phyloP scores from a whole-genome alignment of 768 basidiomycete species.

The Lentinula aciculospora region DNA sequence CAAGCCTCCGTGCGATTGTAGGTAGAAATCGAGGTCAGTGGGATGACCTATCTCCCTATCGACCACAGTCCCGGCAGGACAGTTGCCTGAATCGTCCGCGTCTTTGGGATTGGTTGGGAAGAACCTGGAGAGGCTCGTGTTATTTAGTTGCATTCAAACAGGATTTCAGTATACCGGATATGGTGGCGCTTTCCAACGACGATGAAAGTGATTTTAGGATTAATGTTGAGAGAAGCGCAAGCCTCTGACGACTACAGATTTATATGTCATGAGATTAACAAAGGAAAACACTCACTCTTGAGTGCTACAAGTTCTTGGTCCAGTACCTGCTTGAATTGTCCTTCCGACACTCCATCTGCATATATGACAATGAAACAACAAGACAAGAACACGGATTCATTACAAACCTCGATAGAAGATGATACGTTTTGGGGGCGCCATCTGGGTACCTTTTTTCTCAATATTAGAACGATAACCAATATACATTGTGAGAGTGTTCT shows the following conservation, averaged over 20 bases:
- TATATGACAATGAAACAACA: too few species aligned
- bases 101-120: constrained; percentile 40
- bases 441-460: constrained; percentile 42
- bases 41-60: constrained; percentile 48
- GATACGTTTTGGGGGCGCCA: constrained; percentile 55
- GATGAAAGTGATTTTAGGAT: constrained; percentile 66
- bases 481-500: constrained; percentile 51
- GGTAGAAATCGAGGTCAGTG: constrained; percentile 53
- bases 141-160: not conserved
- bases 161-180: constrained; percentile 30
- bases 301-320: constrained; percentile 55
- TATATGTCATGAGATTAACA: not conserved
- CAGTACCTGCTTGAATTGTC: constrained; percentile 47
- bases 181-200: constrained; percentile 79
- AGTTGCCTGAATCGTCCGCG: constrained; percentile 41
- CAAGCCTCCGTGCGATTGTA: constrained; percentile 50
- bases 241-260: constrained; percentile 39
- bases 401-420: constrained; percentile 68
- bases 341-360: constrained; percentile 50
- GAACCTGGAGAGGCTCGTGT: constrained; percentile 24
- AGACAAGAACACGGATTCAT: too few species aligned
- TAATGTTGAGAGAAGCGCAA: constrained; percentile 51
- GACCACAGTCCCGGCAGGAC: constrained; percentile 54
- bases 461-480: constrained; percentile 47
- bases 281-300: constrained; percentile 34